Base-by-base conservation (phyloP, 768 basidiomycete genomes). In the Rhizopogon rudus region DNA sequence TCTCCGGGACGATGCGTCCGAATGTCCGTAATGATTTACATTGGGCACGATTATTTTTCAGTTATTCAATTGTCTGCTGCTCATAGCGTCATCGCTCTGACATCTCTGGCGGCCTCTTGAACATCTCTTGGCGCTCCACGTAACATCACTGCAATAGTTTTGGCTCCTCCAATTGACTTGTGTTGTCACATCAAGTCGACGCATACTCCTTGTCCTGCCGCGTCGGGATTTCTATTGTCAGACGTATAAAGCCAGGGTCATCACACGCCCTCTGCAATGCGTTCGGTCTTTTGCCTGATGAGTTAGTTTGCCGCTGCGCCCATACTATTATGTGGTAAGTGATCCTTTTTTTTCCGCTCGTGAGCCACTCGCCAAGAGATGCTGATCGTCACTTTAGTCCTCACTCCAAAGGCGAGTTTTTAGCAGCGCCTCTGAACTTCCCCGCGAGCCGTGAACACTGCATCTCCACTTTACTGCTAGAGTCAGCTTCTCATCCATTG, bases 311-410 rank as follows among this genome's bases (percentile, higher is more conserved):
- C 20, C 20, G 46, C 46, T 35, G 46, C 33, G 33, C 12, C 13
- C 46, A 37, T 49, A n/a, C 33, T 37, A 49, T 49, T 49, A 16
- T 49, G 46, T 49, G 46, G 46, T 49, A 49, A 49, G 46, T 49
- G 46, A 49, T 49, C 20, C 20, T 14, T 35, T 31, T 31, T 25
- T 49, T 49, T 49, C 33, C 29, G 46, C 35, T 6, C 35, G 33
- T 33, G 46, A 33, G 8, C 29, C 46, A 49, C 29, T 37, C 46
- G 33, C 46, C 20, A 49, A 25, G 25, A 5, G 46, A 49, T 49
- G 33, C 14, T 49, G 46, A 49, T 49, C 46, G 33, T 37, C 13
- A 20, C 46, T 22, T 48, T 33, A 48, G 5, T 48, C 46, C 46
- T 49, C 46, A 9, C 46, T 49, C 46, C 12, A 37, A 49, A 49